Evolutionary conservation across 768 basidiomycete species (phyloP).

Genomic region (Termitomyces sp.): DNA sequence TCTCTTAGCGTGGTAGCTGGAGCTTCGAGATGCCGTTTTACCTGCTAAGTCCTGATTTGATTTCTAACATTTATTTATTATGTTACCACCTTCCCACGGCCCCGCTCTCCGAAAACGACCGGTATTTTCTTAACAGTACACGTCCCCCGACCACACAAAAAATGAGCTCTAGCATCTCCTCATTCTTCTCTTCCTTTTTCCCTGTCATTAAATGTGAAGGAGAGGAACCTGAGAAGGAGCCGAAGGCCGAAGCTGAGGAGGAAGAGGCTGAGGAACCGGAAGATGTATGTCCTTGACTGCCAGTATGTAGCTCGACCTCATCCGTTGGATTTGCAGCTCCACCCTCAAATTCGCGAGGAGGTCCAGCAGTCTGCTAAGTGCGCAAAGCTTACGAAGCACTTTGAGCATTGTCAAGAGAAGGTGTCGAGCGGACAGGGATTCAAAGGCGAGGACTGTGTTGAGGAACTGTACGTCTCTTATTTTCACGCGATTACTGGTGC

Average conservation of each 20-base stretch:
- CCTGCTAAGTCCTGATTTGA: not conserved
- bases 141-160: not conserved
- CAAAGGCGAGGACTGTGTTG: conserved; percentile 90
- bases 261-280: conserved; percentile 67
- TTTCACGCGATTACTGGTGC: not conserved
- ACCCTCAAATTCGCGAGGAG: conserved; percentile 70
- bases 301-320: not conserved
- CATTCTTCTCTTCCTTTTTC: conserved; percentile 42
- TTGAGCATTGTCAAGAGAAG: conserved; percentile 88
- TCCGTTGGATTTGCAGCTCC: conserved; percentile 34
- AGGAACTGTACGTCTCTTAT: conserved; percentile 67
- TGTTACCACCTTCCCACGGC: conserved; percentile 4
- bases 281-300: conserved; percentile 54
- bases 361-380: conserved; percentile 67
- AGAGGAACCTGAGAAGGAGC: conserved; percentile 42
- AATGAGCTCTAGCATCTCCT: conserved; percentile 34
- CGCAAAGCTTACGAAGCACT: conserved; percentile 68
- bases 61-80: not conserved
- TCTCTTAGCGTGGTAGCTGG: too few relatives aligned
- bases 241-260: conserved; percentile 43
- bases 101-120: conserved; percentile 12
- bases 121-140: conserved; percentile 3
- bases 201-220: conserved; percentile 39
- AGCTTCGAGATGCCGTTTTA: too few relatives aligned
- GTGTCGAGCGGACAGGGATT: conserved; percentile 76